Evolutionary conservation across 1,284 basidiomycete genomes (phyloP), one percentile per base, ranked within the genome.

Genomic region (Sporisorium iseilematis-ciliati): DNA sequence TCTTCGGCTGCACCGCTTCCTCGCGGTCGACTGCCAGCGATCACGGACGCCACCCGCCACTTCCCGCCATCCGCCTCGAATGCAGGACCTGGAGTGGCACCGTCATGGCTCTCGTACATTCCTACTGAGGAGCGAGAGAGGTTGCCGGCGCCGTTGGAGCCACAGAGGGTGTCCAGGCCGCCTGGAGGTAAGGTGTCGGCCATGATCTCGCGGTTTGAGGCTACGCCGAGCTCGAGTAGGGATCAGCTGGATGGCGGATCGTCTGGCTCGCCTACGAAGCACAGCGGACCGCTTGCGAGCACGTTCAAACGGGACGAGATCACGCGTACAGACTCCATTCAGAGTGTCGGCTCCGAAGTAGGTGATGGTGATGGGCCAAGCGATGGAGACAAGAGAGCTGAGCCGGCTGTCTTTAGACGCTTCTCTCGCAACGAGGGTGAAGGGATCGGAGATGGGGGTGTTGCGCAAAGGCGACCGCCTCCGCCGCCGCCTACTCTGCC

Each of bases 11-110:
- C 80, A 38, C 80, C 80, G 4, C 49, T 75, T 18, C 80, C 80
- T 12, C 67, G 67, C 1, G 78, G 73, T 25, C 55, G 69, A 11
- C 65, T 82, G 52, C 80, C 80, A 8, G 69, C 71, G 20, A 73
- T 82, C 55, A 82, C 80, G 33, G 78, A 78, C 41, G 80, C 71
- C 0, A 82, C 80, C 6, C 71, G 80, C 3, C 80, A 82, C 38
- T 82, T 82, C 55, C 80, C 78, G 16, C 78, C 77, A 1, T 66
- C 77, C 14, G 59, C 73, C 26, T 59, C 61, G 16, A 58, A 46
- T n/a, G 40, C 59, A 7, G 65, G 48, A 6, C 57, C 58, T 6
- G 62, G 56, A 1, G 65, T 55, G 4, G 63, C 68, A 21, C 76
- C 76, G 3, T 62, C 61, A 0, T 78, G 76, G 76, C 53, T 78